Conservation (phyloP, 257 asterid species). For the Solanum acaule region DNA sequence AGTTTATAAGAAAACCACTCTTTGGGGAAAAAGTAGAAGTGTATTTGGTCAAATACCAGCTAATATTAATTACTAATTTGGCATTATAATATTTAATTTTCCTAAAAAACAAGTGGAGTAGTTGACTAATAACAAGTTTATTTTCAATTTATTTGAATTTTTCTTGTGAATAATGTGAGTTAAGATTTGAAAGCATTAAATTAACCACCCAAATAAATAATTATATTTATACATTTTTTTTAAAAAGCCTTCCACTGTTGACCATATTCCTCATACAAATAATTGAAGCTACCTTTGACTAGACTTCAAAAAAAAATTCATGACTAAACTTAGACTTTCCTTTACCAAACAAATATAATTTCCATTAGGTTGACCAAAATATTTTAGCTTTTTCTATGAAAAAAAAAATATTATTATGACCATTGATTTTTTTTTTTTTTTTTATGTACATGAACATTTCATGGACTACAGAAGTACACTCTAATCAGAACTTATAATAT, state of each 20-base stretch:
- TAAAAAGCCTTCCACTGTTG: neutral
- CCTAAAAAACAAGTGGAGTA: neutral
- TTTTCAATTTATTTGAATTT: neutral
- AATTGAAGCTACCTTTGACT: neutral
- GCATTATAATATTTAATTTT: neutral
- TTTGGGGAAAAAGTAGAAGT: neutral
- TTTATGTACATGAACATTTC: neutral
- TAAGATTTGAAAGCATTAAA: neutral
- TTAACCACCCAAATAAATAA: neutral
- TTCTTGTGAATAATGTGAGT: neutral
- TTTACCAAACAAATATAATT: neutral
- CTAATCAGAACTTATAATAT: neutral
- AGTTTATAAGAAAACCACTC: neutral
- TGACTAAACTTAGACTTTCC: neutral
- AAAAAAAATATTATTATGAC: neutral
- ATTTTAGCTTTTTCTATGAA: neutral
- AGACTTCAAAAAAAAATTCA: neutral
- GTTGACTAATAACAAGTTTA: neutral
- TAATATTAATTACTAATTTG: neutral
- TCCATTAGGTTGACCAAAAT: neutral
- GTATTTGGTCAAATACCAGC: neutral
- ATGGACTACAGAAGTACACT: neutral
- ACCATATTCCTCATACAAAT: neutral
- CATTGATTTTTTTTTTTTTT: neutral
- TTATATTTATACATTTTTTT: neutral